Conservation (phyloP, 495 filamentous ascomycete species). For the Daldinia vernicosa region DNA sequence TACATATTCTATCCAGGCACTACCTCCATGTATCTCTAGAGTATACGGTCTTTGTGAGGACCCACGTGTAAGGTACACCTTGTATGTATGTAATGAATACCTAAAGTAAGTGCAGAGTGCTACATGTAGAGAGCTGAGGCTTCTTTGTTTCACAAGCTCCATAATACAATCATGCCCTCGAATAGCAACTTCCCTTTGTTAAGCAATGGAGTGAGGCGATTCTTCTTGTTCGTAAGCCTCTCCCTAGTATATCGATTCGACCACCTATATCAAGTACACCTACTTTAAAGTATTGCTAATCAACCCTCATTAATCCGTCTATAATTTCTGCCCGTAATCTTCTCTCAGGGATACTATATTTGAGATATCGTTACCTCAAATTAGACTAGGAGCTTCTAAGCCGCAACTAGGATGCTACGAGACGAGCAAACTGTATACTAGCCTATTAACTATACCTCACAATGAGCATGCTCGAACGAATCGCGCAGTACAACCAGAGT, state of each 20-base stretch:
- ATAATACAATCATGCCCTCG: neutral
- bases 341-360: neutral
- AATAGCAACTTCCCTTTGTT: neutral
- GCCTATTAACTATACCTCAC: neutral
- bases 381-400: neutral
- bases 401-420: neutral
- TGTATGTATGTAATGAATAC: no score
- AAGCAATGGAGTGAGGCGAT: no score
- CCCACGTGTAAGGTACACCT: no score
- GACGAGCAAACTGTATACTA: neutral
- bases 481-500: constrained; percentile 37
- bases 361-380: neutral
- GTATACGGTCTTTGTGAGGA: neutral
- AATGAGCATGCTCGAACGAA: constrained; percentile 42
- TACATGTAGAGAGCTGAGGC: neutral
- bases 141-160: neutral
- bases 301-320: neutral
- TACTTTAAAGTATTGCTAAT: neutral
- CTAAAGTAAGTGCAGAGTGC: neutral
- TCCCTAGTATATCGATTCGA: neutral
- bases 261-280: neutral
- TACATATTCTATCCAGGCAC: neutral
- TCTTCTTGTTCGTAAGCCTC: neutral
- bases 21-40: neutral
- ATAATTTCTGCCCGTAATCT: neutral